Evolutionary conservation across 176 grass and related monocot genomes (phyloP), one percentile per base, ranked within the genome.

Genomic region (Zea luxurians): DNA sequence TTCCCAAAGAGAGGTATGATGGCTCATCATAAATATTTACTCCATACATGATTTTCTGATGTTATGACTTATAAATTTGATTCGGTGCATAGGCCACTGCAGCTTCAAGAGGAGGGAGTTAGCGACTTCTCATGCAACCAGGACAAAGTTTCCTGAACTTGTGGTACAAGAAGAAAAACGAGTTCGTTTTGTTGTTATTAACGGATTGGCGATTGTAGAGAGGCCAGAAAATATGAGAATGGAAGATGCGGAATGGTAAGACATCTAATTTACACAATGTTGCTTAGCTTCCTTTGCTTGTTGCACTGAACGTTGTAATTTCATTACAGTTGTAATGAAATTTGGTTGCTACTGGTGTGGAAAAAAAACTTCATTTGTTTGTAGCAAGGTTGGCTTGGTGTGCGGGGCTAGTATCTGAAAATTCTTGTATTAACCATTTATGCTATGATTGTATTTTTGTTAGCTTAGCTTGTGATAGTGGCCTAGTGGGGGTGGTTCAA

Each of bases 61-160:
- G 41, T 35, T 73, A 53, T 82, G 37, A 43, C 34, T 63, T 15
- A 40, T 40, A 53, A 75, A 9, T 81, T 62, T 58, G 46, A 73
- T 78, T 77, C 37, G 8, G 20, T 90, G 52, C 47, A 63, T 59
- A 93, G 91, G 94, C 46, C 82, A 67, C 67, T 89, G 84, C 87
- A 97, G 82, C 88, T 97, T 91, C 79, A 97, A 80, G 86, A 87
- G 91, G 86, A 97, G 94, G 78, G 94, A 97, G 67, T 69, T 97
- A 66, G 91, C 94, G n/a, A 97, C 91, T 54, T 97, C 91, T 60
- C 86, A 86, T 71, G 67, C 93, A 74, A 89, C 91, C 60, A 84
- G 89, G 62, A 89, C 76, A 50, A 88, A n/a, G 50, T 93, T 93
- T 83, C 91, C 94, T 83, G 91, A 97, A 73, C 86, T 97, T 66